These are phyloP conservation scores for Aspergillus cavernicola DNA, from an alignment of 495 filamentous ascomycete genomes.

Conservation along the genomic window DNA sequence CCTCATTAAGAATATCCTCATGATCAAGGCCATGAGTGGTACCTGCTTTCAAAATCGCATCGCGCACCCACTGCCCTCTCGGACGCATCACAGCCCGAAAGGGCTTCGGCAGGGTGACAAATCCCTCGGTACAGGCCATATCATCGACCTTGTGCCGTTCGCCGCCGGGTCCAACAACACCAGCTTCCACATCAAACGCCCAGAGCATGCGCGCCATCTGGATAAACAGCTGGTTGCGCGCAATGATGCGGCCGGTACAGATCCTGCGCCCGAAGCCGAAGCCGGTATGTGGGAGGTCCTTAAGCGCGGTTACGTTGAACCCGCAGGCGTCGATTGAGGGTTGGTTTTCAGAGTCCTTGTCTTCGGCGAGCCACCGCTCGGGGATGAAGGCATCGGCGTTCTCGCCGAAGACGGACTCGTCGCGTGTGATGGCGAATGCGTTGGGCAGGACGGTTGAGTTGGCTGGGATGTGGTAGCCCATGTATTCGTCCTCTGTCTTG, in stretches of 20 bases:
- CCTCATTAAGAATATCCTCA: not conserved
- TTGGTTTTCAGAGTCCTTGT: not conserved
- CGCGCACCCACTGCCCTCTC: constrained; percentile 11
- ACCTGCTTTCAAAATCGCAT: constrained; percentile 17
- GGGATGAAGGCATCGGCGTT: constrained; percentile 31
- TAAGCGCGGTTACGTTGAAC: not conserved
- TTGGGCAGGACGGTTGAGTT: not conserved
- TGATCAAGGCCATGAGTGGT: not conserved
- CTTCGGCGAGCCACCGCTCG: constrained; percentile 38
- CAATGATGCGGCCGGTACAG: constrained; percentile 48
- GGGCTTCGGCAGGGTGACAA: constrained; percentile 15
- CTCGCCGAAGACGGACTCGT: not conserved
- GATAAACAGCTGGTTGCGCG: constrained; percentile 46
- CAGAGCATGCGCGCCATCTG: constrained; percentile 48
- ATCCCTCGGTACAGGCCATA: constrained; percentile 16
- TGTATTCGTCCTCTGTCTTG: not conserved
- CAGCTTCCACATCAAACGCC: constrained; percentile 48
- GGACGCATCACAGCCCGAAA: constrained; percentile 20
- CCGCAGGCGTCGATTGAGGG: not conserved
- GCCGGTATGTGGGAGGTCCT: not conserved
- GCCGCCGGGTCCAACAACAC: constrained; percentile 28
- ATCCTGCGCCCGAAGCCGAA: constrained; percentile 21
- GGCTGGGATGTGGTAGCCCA: constrained; percentile 1
- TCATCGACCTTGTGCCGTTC: constrained; percentile 43
- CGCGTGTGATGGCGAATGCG: not conserved